Percentiles rank a stretch among this genome's conserved stretches.
These are phyloP conservation scores for Mycena filopes DNA, from an alignment of 768 basidiomycete genomes.

Conservation along the genomic window DNA sequence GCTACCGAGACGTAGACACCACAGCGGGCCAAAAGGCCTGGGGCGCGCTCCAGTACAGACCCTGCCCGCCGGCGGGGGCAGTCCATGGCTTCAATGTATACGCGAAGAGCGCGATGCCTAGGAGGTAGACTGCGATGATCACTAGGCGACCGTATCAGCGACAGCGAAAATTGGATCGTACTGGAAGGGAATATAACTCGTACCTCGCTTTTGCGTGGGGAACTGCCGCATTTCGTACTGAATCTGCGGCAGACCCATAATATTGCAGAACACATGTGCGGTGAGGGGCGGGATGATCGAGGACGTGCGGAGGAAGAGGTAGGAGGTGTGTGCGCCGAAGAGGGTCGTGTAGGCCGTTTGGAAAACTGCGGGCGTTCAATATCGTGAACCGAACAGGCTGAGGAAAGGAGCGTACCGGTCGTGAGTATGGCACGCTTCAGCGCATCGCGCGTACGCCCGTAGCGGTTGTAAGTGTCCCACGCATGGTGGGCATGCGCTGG, in stretches of 20 bases:
- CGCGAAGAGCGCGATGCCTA: slow-evolving; percentile 14
- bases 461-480: slow-evolving; percentile 85
- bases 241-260: slow-evolving; percentile 90
- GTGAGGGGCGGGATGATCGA: slow-evolving; percentile 82
- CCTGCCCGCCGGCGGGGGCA: slow-evolving; percentile 41
- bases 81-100: slow-evolving; percentile 17
- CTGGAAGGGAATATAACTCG: no score
- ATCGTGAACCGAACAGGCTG: neutral
- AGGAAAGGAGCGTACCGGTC: slow-evolving; percentile 58
- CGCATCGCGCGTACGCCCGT: slow-evolving; percentile 71
- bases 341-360: slow-evolving; percentile 92
- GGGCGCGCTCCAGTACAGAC: slow-evolving; percentile 52
- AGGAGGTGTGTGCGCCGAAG: slow-evolving; percentile 90
- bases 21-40: slow-evolving; percentile 10
- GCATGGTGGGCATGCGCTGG: slow-evolving; percentile 95
- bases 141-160: no score
- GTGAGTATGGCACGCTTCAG: slow-evolving; percentile 67
- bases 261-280: no score
- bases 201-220: slow-evolving; percentile 64
- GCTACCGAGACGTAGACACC: no score
- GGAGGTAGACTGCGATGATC: slow-evolving; percentile 12
- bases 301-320: slow-evolving; percentile 86
- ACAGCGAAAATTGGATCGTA: no score
- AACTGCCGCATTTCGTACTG: slow-evolving; percentile 62
- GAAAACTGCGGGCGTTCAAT: slow-evolving; percentile 71